Base-by-base conservation (phyloP, 75 land plant species). In the Pseudotsuga menziesii region DNA sequence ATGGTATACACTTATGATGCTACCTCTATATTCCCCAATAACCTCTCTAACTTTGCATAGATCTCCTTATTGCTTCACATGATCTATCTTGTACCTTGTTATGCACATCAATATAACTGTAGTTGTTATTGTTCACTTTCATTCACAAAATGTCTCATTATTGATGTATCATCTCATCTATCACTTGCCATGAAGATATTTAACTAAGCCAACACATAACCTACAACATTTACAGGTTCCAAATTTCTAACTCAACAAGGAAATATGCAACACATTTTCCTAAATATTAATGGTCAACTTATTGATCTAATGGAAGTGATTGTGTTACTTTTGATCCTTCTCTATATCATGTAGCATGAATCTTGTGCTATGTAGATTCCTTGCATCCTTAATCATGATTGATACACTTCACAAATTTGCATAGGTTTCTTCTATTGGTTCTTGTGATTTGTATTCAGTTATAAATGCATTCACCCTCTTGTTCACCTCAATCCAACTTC, bases 401-500 rank as follows among this genome's bases (percentile, higher is more conserved):
- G 23, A n/a, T 39, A 41, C 19, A 15, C 15, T 36, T 23, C 39
- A 13, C 25, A 36, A 15, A 16, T 39, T 69, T 14, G 13, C 72
- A 69, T 69, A 69, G 52, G 35, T 41, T 20, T 69, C 48, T 6
- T 44, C 52, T 69, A 27, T 27, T 17, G 20, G 48, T 69, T 69
- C 72, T 36, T 69, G 72, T 13, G 75, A 56, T 25, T 29, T 23
- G 32, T 74, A 35, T 74, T 56, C 62, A 74, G n/a, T 56, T 35
- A 74, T 23, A 74, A 74, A 74, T 56, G 56, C 29, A n/a, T 56
- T 59, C 75, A 74, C 58, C 19, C 58, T 52, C 27, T 74, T 61
- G 25, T 79, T 71, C 11, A 79, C 82, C 82, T 79, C 83, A 58
- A 82, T 66, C 83, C 82, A 79, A 57, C 82, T 70, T 17, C 63